Evolutionary conservation across 1,284 basidiomycete genomes (phyloP).

Genomic region (Heliocybe sulcata): DNA sequence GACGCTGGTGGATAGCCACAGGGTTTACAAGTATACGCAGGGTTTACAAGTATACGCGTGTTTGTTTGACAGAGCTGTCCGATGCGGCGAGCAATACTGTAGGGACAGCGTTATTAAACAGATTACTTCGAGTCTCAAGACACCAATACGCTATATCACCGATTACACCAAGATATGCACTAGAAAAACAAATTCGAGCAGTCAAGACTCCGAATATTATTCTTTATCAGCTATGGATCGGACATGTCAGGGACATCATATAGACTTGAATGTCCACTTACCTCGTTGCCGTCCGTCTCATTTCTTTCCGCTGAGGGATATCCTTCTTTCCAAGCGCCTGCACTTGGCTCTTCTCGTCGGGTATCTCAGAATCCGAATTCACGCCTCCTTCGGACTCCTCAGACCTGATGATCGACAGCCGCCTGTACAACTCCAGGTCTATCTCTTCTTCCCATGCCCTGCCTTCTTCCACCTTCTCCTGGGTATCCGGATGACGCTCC

Average conservation of each 20-base stretch:
- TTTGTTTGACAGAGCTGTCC: too few relatives aligned
- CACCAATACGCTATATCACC: background rate
- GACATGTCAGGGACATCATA: too few relatives aligned
- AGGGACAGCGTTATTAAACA: background rate
- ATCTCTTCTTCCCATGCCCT: slow-evolving; percentile 9
- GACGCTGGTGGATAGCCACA: too few relatives aligned
- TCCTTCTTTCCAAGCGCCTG: background rate
- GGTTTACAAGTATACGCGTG: too few relatives aligned
- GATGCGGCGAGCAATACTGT: background rate
- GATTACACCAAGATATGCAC: background rate
- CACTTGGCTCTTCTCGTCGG: background rate
- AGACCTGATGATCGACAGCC: background rate
- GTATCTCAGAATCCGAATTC: background rate
- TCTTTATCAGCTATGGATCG: too few relatives aligned
- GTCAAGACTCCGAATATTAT: too few relatives aligned
- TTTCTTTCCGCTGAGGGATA: background rate
- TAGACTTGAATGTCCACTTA: background rate
- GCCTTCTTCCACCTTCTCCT: slow-evolving; percentile 2
- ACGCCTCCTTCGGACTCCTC: background rate
- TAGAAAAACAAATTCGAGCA: background rate
- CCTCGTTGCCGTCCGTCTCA: background rate
- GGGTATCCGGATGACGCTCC: background rate
- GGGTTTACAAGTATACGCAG: too few relatives aligned
- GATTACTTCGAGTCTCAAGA: background rate
- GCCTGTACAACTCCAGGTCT: background rate